A percentile compares a stretch with the other conserved stretches of the same genome.
These are phyloP conservation scores for Aegilops longissima DNA, from an alignment of 176 grass and related monocot species.

Conservation along the genomic window DNA sequence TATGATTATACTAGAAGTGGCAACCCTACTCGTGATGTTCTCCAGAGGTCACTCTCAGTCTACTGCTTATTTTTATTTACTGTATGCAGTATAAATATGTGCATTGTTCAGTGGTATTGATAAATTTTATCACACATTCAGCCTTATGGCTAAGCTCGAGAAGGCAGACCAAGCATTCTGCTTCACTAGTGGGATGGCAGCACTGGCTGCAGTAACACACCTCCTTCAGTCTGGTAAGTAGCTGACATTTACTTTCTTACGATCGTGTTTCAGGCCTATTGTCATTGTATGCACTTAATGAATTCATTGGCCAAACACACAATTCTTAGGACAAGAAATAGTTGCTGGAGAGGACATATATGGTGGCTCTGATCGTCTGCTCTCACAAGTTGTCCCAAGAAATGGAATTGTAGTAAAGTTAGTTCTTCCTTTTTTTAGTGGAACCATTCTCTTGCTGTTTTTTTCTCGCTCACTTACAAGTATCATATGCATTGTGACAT, in stretches of 20 bases:
- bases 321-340: slow-evolving; percentile 82
- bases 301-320: background rate
- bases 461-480: slow-evolving; percentile 38
- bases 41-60: slow-evolving; percentile 65
- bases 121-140: slow-evolving; percentile 37
- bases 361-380: slow-evolving; percentile 91
- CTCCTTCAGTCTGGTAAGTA: slow-evolving; percentile 69
- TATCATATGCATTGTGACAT: slow-evolving; percentile 22
- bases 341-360: slow-evolving; percentile 96
- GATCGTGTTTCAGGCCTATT: background rate
- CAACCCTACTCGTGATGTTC: slow-evolving; percentile 94
- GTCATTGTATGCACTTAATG: background rate
- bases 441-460: background rate
- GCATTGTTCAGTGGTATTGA: slow-evolving; percentile 19
- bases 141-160: slow-evolving; percentile 93
- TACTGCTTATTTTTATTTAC: slow-evolving; percentile 6
- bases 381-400: slow-evolving; percentile 87
- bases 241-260: background rate
- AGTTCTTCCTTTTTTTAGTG: slow-evolving; percentile 44
- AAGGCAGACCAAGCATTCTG: slow-evolving; percentile 98
- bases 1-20: slow-evolving; percentile 99
- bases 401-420: slow-evolving; percentile 88
- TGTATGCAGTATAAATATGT: slow-evolving; percentile 13
- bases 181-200: slow-evolving; percentile 98
- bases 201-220: slow-evolving; percentile 68